Conservation (phyloP, 345 rosid genomes). For the Bruguiera gymnorhiza region DNA sequence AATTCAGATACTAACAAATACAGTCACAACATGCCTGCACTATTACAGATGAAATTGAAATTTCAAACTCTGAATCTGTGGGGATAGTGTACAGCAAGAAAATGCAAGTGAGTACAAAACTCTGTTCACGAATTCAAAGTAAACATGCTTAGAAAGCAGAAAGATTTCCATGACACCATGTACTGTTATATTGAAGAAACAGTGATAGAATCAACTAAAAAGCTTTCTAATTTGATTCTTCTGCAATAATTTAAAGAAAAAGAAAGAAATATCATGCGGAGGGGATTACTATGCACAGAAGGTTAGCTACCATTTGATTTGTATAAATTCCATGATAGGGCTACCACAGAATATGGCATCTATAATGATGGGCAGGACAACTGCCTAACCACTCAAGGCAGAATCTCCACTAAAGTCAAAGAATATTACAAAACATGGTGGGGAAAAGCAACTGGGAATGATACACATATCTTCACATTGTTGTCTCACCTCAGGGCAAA, state of each 20-base stretch:
- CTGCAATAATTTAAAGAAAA: neutral
- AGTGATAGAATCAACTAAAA: too few relatives aligned
- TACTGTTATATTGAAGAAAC: too few relatives aligned
- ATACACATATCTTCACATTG: neutral
- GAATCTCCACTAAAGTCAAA: neutral
- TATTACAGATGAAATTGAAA: neutral
- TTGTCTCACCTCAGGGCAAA: slow-evolving; percentile 91
- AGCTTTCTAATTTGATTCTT: neutral
- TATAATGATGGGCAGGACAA: neutral
- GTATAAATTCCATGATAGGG: neutral
- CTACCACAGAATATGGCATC: neutral
- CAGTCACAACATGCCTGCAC: neutral
- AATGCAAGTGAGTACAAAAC: neutral
- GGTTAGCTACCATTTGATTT: neutral
- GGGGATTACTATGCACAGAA: neutral
- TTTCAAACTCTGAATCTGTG: neutral
- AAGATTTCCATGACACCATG: too few relatives aligned
- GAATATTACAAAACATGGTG: neutral
- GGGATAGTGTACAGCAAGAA: neutral
- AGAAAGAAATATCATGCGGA: neutral
- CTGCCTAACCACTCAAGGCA: neutral
- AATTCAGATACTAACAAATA: neutral
- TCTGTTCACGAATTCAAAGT: too few relatives aligned
- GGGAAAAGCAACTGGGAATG: neutral
- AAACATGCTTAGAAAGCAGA: too few relatives aligned